Base-by-base conservation (phyloP, 768 basidiomycete species). In the Hemileccinum rubropunctum region DNA sequence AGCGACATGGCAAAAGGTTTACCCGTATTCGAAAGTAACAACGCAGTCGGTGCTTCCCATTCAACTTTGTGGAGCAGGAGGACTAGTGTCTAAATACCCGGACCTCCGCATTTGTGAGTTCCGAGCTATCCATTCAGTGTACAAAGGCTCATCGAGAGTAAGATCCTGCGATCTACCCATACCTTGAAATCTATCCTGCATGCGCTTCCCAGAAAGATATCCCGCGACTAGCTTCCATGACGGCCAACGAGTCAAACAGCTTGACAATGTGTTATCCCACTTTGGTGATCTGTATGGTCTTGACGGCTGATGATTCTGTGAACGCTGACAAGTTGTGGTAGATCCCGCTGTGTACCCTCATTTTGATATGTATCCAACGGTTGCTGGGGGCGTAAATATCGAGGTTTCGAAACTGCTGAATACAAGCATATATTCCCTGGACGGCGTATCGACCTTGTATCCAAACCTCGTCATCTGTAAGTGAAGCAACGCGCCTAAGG, bases 81-180 rank as follows among this genome's bases (percentile, higher is more conserved):
- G 52, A 1, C 32, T 62, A 23, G 35, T 28, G 20, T 23, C 39
- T 8, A 23, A 43, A 21, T 62, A 60, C 33, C 61, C 61, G 13
- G 36, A 35, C 14, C 3, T 63, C 20, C 41, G 23, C 9, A 61
- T 63, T 18, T 62, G 61, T 63, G 26, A 58, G 61, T 60, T 15
- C 13, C 1, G 36, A 21, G 23, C 1, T 20, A 27, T 21, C 2
- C 14, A 4, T 21, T 43, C 14, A 6, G 15, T 28, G 12, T 21
- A 30, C 1, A 27, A 37, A 34, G 32, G 20, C 56, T 60, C 39
- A 62, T 35, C 18, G 27, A 42, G 21, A 12, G 3, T 5, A 47
- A 76, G 76, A 77, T 56, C 71, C 65, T 17, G 50, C 65, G 18
- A 56, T 56, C 9, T 79, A 79, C 54, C 76, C 78, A 13, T 51